Evolutionary conservation across 176 grass and related monocot species (phyloP).

Genomic region (Puya raimondii): DNA sequence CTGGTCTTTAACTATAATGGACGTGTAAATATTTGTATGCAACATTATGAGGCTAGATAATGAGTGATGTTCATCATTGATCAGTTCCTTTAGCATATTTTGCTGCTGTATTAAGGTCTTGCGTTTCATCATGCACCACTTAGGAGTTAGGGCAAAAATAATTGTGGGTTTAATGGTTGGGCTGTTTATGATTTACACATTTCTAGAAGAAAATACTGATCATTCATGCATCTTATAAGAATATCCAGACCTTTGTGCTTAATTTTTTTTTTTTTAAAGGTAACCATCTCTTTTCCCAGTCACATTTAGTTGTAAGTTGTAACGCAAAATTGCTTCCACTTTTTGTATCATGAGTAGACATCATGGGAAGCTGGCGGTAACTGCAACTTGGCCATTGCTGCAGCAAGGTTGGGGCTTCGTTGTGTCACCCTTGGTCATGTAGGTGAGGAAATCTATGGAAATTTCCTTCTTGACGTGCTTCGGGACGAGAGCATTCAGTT

Average conservation of each 20-base stretch:
- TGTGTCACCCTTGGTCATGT: slow-evolving; percentile 82
- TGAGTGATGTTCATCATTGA: too few relatives aligned
- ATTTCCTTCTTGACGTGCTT: slow-evolving; percentile 90
- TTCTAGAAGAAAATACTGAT: background rate
- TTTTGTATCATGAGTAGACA: slow-evolving; percentile 41
- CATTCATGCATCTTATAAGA: background rate
- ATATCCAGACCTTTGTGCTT: background rate
- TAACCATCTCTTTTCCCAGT: background rate
- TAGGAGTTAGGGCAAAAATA: too few relatives aligned
- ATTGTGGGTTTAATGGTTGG: too few relatives aligned
- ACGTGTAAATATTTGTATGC: too few relatives aligned
- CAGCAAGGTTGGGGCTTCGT: slow-evolving; percentile 72
- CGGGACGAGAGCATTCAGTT: slow-evolving; percentile 50
- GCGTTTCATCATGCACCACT: too few relatives aligned
- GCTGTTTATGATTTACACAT: too few relatives aligned
- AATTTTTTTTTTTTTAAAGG: background rate
- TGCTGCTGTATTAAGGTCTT: too few relatives aligned
- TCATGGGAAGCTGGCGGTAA: slow-evolving; percentile 98
- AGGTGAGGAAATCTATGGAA: slow-evolving; percentile 82
- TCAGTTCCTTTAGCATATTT: too few relatives aligned
- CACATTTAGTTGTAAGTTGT: background rate
- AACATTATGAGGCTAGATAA: too few relatives aligned
- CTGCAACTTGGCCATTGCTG: slow-evolving; percentile 78
- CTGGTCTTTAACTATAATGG: too few relatives aligned
- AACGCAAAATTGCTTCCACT: background rate